Percentiles rank a stretch among this genome's conserved stretches.
These are phyloP conservation scores for Aspergillus sp. DNA, from an alignment of 2,329 filamentous ascomycete genomes.

Conservation along the genomic window DNA sequence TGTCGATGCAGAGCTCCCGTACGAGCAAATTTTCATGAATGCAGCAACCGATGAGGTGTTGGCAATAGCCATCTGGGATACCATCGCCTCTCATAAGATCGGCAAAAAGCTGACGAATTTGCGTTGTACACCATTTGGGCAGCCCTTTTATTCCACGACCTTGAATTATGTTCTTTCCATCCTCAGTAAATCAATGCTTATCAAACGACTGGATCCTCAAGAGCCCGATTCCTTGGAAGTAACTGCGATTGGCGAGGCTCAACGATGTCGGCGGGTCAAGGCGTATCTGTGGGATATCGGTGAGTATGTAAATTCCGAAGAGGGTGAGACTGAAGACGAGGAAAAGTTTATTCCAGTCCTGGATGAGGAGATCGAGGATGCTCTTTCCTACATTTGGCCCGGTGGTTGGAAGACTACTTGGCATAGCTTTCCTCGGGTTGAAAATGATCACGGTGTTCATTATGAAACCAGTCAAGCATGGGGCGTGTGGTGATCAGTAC, in stretches of 20 bases:
- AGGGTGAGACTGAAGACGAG: not conserved
- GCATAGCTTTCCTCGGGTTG: not conserved
- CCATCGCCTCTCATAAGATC: not conserved
- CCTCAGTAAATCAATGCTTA: not conserved
- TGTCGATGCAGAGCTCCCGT: no score
- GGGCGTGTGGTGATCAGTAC: no score
- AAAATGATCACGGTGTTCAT: not conserved
- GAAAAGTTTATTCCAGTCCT: no score
- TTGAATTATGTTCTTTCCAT: no score
- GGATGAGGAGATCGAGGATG: not conserved
- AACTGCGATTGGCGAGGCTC: not conserved
- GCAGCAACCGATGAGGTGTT: not conserved
- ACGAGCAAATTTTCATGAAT: no score
- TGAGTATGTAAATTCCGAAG: no score
- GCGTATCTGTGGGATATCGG: no score
- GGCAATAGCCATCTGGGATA: not conserved
- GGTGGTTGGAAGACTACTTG: not conserved
- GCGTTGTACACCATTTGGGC: not conserved
- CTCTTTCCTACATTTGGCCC: not conserved
- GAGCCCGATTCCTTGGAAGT: not conserved
- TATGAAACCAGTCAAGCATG: not conserved
- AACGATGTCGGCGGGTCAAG: no score
- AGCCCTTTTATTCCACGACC: no score
- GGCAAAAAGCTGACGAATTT: not conserved
- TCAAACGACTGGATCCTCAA: not conserved